A percentile compares a stretch with the other conserved stretches of the same genome.
These are phyloP conservation scores for Barnettozyma sp. DNA, from an alignment of 805 yeast genomes.

Conservation along the genomic window DNA sequence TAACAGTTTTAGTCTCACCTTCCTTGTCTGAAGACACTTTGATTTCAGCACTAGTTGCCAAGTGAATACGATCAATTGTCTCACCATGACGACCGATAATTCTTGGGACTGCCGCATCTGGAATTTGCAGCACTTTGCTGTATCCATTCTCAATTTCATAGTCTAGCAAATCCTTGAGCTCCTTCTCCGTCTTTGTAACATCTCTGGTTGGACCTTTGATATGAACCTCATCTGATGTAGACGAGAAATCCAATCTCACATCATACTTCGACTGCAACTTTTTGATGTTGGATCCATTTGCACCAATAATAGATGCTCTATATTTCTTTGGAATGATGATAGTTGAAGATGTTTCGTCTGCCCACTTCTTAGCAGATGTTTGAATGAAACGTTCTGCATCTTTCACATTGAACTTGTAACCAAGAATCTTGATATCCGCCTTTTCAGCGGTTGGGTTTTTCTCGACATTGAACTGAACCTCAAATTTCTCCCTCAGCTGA, in stretches of 20 bases:
- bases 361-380: slow-evolving; percentile 63
- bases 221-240: slow-evolving; percentile 49
- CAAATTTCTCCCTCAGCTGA: slow-evolving; percentile 62
- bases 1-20: slow-evolving; percentile 51
- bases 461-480: slow-evolving; percentile 68
- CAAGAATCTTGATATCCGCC: slow-evolving; percentile 56
- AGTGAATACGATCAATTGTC: slow-evolving; percentile 71
- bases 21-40: slow-evolving; percentile 39
- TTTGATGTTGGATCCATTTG: slow-evolving; percentile 70
- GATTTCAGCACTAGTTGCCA: slow-evolving; percentile 43
- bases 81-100: slow-evolving; percentile 90
- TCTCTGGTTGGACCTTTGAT: slow-evolving; percentile 89
- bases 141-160: slow-evolving; percentile 85
- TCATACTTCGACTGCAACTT: slow-evolving; percentile 84
- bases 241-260: slow-evolving; percentile 74
- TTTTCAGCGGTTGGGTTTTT: slow-evolving; percentile 40
- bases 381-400: slow-evolving; percentile 57
- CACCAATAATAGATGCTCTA: slow-evolving; percentile 80
- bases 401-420: slow-evolving; percentile 71
- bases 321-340: slow-evolving; percentile 67
- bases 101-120: slow-evolving; percentile 68
- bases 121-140: slow-evolving; percentile 56
- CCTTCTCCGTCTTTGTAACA: slow-evolving; percentile 76
- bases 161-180: slow-evolving; percentile 71
- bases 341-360: slow-evolving; percentile 67